phyloP scores from a whole-genome alignment of 345 rosid species.

The Populus simonii region DNA sequence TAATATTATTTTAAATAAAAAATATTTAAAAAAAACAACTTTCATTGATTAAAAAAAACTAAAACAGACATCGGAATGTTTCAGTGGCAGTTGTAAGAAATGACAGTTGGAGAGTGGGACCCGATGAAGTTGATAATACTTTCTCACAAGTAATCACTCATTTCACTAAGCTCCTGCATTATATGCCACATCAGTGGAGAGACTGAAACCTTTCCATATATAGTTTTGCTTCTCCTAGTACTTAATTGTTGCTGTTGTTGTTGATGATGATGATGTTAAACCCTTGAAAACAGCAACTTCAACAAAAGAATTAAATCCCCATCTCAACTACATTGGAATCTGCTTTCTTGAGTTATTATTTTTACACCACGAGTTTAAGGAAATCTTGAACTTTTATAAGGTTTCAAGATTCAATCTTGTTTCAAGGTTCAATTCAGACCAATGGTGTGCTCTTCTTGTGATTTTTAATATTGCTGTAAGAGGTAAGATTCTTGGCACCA shows the following conservation, averaged over 20 bases:
- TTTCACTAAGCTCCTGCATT: slow-evolving; percentile 1
- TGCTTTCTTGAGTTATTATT: background rate
- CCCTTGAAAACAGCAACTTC: background rate
- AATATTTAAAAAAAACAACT: no score
- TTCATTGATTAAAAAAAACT: no score
- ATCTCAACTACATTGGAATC: background rate
- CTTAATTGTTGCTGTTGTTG: background rate
- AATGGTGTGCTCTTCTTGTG: background rate
- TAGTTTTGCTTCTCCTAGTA: background rate
- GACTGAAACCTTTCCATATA: background rate
- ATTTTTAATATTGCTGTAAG: background rate
- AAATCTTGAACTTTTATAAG: background rate
- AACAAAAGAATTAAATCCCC: background rate
- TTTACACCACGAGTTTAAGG: background rate
- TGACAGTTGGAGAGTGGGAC: slow-evolving; percentile 31
- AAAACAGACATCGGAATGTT: slow-evolving; percentile 23
- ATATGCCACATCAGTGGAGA: slow-evolving; percentile 17
- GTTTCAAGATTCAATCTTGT: background rate
- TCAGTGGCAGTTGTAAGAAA: slow-evolving; percentile 30
- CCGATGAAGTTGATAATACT: slow-evolving; percentile 1
- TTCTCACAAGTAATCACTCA: background rate
- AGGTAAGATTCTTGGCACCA: background rate
- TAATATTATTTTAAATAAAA: no score
- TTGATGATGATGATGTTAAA: background rate
- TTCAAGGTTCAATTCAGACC: background rate